These are phyloP conservation scores for Sporodiniella umbellata DNA, from an alignment of 371 early-diverging fungal genomes.

Conservation along the genomic window DNA sequence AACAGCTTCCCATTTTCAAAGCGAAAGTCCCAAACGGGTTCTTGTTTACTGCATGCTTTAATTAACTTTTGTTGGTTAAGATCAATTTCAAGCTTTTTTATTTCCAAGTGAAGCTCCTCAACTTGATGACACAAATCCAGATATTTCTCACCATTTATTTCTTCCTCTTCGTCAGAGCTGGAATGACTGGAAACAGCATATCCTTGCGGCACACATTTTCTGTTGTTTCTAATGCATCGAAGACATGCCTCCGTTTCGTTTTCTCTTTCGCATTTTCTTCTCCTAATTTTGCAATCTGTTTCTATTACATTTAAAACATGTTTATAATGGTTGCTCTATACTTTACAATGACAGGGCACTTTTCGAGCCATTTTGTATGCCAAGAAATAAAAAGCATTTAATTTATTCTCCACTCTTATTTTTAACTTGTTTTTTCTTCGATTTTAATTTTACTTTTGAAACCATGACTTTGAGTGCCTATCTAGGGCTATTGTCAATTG, in stretches of 20 bases:
- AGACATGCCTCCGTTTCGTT: constrained; percentile 10
- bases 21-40: not conserved
- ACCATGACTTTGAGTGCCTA: constrained; percentile 40
- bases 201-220: constrained; percentile 11
- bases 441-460: constrained; percentile 1
- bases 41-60: constrained; percentile 1
- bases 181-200: not conserved
- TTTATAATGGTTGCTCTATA: too few relatives aligned
- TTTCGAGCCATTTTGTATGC: constrained; percentile 10
- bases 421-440: too few relatives aligned
- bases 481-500: constrained; percentile 30
- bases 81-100: constrained; percentile 7
- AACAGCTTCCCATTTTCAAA: constrained; percentile 1
- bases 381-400: not conserved
- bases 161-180: constrained; percentile 10
- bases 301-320: too few relatives aligned
- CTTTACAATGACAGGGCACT: constrained; percentile 18
- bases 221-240: constrained; percentile 15
- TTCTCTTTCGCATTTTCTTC: constrained; percentile 19
- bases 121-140: constrained; percentile 11
- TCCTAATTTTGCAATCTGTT: constrained; percentile 17
- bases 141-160: not conserved
- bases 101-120: constrained; percentile 1
- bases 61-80: constrained; percentile 3
- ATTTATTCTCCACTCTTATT: not conserved